Evolutionary conservation across 2,329 filamentous ascomycete species (phyloP), one percentile per base, ranked within the genome.

Genomic region (Atkinsonella hypoxylon): DNA sequence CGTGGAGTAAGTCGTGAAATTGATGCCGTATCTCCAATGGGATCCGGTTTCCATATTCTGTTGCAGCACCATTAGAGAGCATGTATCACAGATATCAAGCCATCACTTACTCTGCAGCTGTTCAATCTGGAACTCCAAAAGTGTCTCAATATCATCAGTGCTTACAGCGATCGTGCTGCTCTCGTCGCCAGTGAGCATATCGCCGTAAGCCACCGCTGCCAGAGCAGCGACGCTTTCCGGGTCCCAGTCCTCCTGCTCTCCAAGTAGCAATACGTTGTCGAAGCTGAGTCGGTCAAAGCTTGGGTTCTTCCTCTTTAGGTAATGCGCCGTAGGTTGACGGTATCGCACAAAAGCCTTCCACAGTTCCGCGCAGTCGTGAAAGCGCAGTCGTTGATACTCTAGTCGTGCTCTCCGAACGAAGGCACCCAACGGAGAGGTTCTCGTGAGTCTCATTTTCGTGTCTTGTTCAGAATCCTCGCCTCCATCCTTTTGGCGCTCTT

Each of bases 91-190:
- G 13, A 12, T 11, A 17, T 13, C 8, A 39, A 17, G 20, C 15
- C 11, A 34, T 30, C 13, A 67, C 72, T 61, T 68, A 84, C 85
- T 87, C 64, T 96, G 90, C 70, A 96, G 81, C 64, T 89, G 82
- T 55, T 87, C 83, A 38, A 97, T 83, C 61, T 95, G 90, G 58
- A 93, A 94, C 57, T 94, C 88, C 18, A 97, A 70, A 30, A 96
- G 70, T 31, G 79, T 79, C 62, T 94, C 87, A 8, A 93, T 74
- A 61, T 95, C 89, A 57, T 91, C 83, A 0, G 81, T 82, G 65
- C 88, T 93, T 50, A 87, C 75, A 2, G 75, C 66, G 15, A 76
- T 55, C 1, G 68, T 67, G 3, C 65, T 63, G 15, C 58, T 63
- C 2, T 63, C 60, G 44, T 72, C 68, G 6, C 70, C 68, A n/a